phyloP scores from a whole-genome alignment of 805 yeast genomes.

The Saturnispora zaruensis region DNA sequence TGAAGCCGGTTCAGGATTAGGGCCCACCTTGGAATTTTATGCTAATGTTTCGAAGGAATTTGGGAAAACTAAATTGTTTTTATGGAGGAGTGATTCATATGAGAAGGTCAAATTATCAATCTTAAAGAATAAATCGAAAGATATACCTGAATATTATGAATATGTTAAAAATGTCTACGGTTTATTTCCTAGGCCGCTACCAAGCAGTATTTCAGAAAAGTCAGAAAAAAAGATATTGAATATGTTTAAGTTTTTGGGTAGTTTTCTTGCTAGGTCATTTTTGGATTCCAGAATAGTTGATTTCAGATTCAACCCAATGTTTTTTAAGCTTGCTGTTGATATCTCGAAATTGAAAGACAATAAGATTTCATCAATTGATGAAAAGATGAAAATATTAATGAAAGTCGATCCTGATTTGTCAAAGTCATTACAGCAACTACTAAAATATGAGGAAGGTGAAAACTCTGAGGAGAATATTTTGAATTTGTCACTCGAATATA shows the following conservation, averaged over 20 bases:
- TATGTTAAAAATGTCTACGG: constrained; percentile 42
- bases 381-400: constrained; percentile 32
- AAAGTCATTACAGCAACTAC: constrained; percentile 15
- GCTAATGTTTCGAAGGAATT: constrained; percentile 74
- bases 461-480: constrained; percentile 32
- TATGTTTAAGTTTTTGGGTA: constrained; percentile 63
- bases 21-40: constrained; percentile 92
- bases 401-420: constrained; percentile 52
- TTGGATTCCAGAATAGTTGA: constrained; percentile 85
- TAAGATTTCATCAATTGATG: constrained; percentile 1
- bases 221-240: constrained; percentile 31
- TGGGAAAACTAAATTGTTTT: constrained; percentile 40
- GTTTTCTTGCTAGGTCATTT: constrained; percentile 77
- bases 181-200: constrained; percentile 65
- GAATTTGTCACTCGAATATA: constrained; percentile 54
- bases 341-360: constrained; percentile 1
- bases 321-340: constrained; percentile 50
- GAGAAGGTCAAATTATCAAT: neutral
- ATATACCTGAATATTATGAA: constrained; percentile 3
- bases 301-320: constrained; percentile 61
- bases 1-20: constrained; percentile 94
- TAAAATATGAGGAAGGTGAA: constrained; percentile 8
- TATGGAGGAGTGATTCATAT: constrained; percentile 57
- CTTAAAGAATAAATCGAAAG: neutral
- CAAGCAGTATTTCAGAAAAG: constrained; percentile 7